Evolutionary conservation across 2,329 filamentous ascomycete species (phyloP), one percentile per base, ranked within the genome.

Genomic region (Paecilomyces variotii): DNA sequence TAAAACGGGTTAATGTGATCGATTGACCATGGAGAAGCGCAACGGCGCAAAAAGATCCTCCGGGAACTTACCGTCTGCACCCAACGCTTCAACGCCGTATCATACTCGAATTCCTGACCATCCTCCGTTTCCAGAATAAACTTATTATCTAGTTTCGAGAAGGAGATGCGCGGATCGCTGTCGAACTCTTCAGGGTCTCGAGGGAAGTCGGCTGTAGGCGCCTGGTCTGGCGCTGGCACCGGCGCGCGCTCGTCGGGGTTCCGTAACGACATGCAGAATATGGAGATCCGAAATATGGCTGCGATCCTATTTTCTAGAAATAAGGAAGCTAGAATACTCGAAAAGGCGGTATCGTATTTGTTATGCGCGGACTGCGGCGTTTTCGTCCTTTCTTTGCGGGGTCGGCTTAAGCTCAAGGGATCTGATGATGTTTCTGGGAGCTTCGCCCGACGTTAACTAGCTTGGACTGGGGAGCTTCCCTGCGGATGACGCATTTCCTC

Each of bases 51-150:
- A 61, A 57, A 50, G 60, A 59, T 53, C 49, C 53, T 60, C 51
- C 57, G 60, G 60, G 61, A 61, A 71, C 77, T 67, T 80, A 82
- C 84, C 71, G 82, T 79, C 64, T 86, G 87, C 57, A 91, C 81
- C 92, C 92, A 97, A 74, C 85, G 83, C 76, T 84, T 87, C 65
- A 86, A 76, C 55, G 80, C 81, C 55, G 82, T 76, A 73, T 95
- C 87, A 77, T 88, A 97, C 72, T 92, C 89, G 77, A 87, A 96
- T 73, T 96, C 92, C 61, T 85, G 83, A 56, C 90, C 91, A 70
- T 94, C 87, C 54, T 91, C 89, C 59, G 90, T 88, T 61, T 96
- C 91, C 6, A 94, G 85, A 56, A 94, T 84, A 77, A 87, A 93
- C 71, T 91, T 93, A 69, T 85, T 82, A 74, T 93, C 88, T 61